Conservation (phyloP, 169 alveolate genomes). For the Plasmodium chabaudi region DNA sequence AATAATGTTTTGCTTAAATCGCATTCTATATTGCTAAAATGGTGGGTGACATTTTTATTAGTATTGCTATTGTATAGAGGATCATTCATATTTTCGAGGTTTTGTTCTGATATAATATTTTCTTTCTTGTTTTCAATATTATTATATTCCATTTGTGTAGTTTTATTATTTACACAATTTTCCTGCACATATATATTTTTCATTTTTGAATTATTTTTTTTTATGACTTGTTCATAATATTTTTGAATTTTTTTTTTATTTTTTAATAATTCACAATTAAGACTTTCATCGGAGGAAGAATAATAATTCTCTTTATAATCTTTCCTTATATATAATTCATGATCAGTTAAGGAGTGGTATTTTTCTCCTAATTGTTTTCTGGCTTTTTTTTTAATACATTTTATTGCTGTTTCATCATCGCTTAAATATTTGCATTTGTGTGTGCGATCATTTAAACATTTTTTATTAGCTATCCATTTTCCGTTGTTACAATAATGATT, state of each 20-base stretch:
- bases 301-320: background rate
- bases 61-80: background rate
- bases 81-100: too few species aligned
- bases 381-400: too few species aligned
- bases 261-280: background rate
- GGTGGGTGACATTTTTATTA: background rate
- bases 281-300: background rate
- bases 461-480: too few species aligned
- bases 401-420: too few species aligned
- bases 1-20: slow-evolving; percentile 44
- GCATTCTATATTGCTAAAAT: slow-evolving; percentile 15
- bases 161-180: background rate
- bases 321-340: too few species aligned
- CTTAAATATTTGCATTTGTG: too few species aligned
- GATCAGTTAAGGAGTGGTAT: too few species aligned
- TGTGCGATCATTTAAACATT: too few species aligned
- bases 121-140: background rate
- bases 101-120: too few species aligned
- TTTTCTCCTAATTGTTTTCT: too few species aligned
- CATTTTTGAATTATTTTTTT: background rate
- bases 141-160: background rate
- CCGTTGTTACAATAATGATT: too few species aligned
- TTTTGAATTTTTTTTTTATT: slow-evolving; percentile 1
- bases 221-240: slow-evolving; percentile 41
- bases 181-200: slow-evolving; percentile 2